Percentiles rank a stretch among this genome's conserved stretches.
Evolutionary conservation across 768 basidiomycete genomes (phyloP).

Genomic region (Suillus subluteus): DNA sequence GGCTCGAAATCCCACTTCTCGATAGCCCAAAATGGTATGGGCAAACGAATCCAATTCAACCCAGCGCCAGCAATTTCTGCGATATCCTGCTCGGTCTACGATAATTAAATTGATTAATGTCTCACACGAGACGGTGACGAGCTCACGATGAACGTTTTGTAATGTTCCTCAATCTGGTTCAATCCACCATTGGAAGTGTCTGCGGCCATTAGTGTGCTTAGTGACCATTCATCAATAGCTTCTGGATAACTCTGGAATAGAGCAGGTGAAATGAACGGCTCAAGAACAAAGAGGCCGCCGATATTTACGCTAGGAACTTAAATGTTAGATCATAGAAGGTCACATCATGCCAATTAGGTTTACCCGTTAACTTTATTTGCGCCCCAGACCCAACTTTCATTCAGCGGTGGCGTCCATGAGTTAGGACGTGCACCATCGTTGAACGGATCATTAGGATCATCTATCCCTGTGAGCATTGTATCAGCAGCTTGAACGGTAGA

Average conservation of each 20-base stretch:
- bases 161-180: slow-evolving; percentile 73
- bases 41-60: slow-evolving; percentile 81
- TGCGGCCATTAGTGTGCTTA: slow-evolving; percentile 65
- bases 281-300: slow-evolving; percentile 76
- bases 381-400: slow-evolving; percentile 73
- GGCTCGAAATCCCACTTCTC: slow-evolving; percentile 78
- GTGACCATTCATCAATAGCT: slow-evolving; percentile 68
- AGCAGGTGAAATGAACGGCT: slow-evolving; percentile 76
- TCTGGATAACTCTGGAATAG: slow-evolving; percentile 63
- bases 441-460: slow-evolving; percentile 73
- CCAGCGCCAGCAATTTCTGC: slow-evolving; percentile 89
- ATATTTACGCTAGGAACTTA: slow-evolving; percentile 56
- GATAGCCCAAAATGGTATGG: slow-evolving; percentile 87
- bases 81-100: slow-evolving; percentile 85
- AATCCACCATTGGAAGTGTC: slow-evolving; percentile 65
- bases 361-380: slow-evolving; percentile 65
- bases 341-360: slow-evolving; percentile 21
- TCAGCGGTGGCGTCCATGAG: slow-evolving; percentile 79
- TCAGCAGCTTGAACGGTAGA: slow-evolving; percentile 11
- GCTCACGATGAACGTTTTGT: slow-evolving; percentile 80
- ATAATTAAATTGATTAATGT: slow-evolving; percentile 3
- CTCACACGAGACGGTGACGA: slow-evolving; percentile 3
- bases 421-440: slow-evolving; percentile 75
- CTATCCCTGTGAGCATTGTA: slow-evolving; percentile 50
- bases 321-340: slow-evolving; percentile 16